A percentile compares a stretch with the other conserved stretches of the same genome.
These are phyloP conservation scores for Flueggea neowawraea DNA, from an alignment of 441 rosid species.

Conservation along the genomic window DNA sequence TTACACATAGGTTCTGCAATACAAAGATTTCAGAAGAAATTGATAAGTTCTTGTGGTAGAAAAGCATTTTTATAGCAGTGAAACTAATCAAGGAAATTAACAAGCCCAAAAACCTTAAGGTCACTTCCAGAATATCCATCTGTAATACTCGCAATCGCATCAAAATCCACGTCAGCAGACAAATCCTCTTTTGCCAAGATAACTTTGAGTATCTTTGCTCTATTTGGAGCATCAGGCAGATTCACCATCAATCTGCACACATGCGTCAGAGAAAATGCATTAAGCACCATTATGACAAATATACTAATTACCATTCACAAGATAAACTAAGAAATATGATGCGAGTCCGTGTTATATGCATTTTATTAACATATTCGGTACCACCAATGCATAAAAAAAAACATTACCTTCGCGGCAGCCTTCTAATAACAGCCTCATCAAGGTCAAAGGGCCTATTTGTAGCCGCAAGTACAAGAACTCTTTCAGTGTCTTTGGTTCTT, in stretches of 20 bases:
- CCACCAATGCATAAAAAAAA: not conserved
- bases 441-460: conserved; percentile 96
- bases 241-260: conserved; percentile 76
- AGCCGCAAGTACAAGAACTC: conserved; percentile 91
- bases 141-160: conserved; percentile 73
- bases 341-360: not conserved
- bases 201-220: conserved; percentile 80
- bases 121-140: conserved; percentile 96
- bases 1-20: conserved; percentile 67
- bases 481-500: conserved; percentile 75
- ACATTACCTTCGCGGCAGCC: conserved; percentile 77
- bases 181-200: conserved; percentile 85
- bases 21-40: not conserved
- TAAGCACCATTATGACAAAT: not conserved
- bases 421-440: conserved; percentile 93
- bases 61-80: not conserved
- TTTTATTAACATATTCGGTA: not conserved
- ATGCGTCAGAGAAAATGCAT: not conserved
- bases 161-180: conserved; percentile 69
- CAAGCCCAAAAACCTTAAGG: conserved; percentile 51
- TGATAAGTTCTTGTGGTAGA: not conserved
- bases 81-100: conserved; percentile 6
- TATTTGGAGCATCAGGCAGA: conserved; percentile 84
- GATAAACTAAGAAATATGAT: not conserved
- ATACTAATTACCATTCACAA: too few relatives aligned